Base-by-base conservation (phyloP, 2,329 filamentous ascomycete genomes). In the Colletotrichum sp. region DNA sequence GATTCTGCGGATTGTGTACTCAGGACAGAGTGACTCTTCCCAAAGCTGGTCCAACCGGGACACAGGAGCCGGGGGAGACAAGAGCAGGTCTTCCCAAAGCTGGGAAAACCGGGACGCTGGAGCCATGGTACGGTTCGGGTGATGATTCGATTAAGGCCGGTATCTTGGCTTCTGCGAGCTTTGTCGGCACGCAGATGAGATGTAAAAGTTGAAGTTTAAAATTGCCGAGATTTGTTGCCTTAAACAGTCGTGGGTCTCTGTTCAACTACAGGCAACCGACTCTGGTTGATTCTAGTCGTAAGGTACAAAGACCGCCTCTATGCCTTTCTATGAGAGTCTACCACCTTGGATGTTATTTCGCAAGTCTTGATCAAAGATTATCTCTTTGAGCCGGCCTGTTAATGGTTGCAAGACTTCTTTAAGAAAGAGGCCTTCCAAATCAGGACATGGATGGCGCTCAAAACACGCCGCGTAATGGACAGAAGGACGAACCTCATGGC, bases 401-500 rank as follows among this genome's bases (percentile, higher is more conserved):
- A 0, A 48, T 3, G 38, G 8, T 12, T 48, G 18, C 18, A 12
- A n/a, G 18, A 48, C 18, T 48, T 26, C 26, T 26, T 26, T 26
- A 26, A 26, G 16, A 18, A n/a, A 1, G 16, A 43, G 10, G 1
- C 3, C 38, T 48, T n/a, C 1, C 38, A n/a, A 5, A 3, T 21
- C 9, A 2, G 18, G 9, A 21, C 43, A 21, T 21, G 5, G 7
- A 21, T 48, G 18, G 18, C 10, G 10, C 10, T 21, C 43, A 1
- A 21, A 0, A 48, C 3, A 48, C 2, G 18, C 18, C 43, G 9
- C 43, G 0, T 3, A 43, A 10, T n/a, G 36, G 36, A 9, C 8
- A 18, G 0, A 16, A 1, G 0, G 16, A 16, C 36, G 18, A 43
- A 43, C 16, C 36, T 43, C 0, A 0, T 43, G 16, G 0, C 16